Base-by-base conservation (phyloP, 805 yeast genomes). In the Sungouiozyma ichnusensis region DNA sequence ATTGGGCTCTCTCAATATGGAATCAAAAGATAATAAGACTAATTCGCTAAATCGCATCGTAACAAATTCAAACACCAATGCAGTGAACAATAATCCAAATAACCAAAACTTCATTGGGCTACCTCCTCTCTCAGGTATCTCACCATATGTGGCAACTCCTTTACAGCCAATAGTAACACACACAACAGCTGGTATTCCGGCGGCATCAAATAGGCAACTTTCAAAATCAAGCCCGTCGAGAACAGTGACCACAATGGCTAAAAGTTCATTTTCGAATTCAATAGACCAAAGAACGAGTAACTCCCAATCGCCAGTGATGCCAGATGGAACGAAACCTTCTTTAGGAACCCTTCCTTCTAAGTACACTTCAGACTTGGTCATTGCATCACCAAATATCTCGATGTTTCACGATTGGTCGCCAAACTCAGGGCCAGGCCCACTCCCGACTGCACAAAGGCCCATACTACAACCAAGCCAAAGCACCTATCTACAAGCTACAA, bases 141-240 rank as follows among this genome's bases (percentile, higher is more conserved):
- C 56, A 29, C 62, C 55, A 5, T 61, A 62, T 39, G 45, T 61
- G 18, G 64, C 65, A 3, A 61, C 66, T 2, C 66, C 66, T 3
- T 44, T 58, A 38, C 66, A 55, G 45, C 29, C 29, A 7, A 11
- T 24, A n/a, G n/a, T n/a, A n/a, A n/a, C n/a, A n/a, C n/a, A n/a
- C n/a, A n/a, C n/a, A n/a, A n/a, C n/a, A n/a, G n/a, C n/a, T n/a
- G n/a, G n/a, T n/a, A n/a, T n/a, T n/a, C n/a, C n/a, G n/a, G n/a
- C n/a, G n/a, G n/a, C n/a, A n/a, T n/a, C n/a, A n/a, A n/a, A n/a
- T n/a, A n/a, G n/a, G n/a, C n/a, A n/a, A n/a, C n/a, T n/a, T n/a
- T 24, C 31, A 18, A 20, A 29, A 31, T 20, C 36, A 16, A 37
- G 16, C 11, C 15, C 39, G 17, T 3, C 39, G 5, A 41, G 16